These are phyloP conservation scores for Pythium dissimile DNA, from an alignment of 352 stramenopile species.

Conservation along the genomic window DNA sequence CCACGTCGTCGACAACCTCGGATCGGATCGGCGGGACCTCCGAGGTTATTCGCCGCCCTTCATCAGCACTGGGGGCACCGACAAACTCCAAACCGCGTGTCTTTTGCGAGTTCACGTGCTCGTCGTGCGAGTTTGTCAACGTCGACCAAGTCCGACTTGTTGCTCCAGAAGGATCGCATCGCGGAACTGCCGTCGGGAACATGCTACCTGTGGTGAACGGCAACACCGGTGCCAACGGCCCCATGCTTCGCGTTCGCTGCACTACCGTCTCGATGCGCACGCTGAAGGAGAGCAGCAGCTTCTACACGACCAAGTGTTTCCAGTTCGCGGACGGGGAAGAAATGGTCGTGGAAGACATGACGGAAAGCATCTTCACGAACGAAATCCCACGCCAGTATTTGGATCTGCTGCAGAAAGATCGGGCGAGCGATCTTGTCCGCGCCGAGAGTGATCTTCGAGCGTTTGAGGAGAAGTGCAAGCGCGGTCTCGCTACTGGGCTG, in stretches of 20 bases:
- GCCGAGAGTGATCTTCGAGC: constrained; percentile 45
- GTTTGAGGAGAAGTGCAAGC: constrained; percentile 68
- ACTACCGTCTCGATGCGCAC: constrained; percentile 73
- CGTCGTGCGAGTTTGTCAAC: constrained; percentile 48
- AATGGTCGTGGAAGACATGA: constrained; percentile 83
- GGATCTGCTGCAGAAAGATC: constrained; percentile 55
- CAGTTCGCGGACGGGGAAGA: constrained; percentile 69
- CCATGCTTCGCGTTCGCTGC: constrained; percentile 59
- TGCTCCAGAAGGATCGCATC: constrained; percentile 52
- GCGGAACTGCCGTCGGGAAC: constrained; percentile 23
- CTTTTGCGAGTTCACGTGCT: constrained; percentile 81
- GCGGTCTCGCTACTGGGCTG: constrained; percentile 46
- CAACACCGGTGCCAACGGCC: constrained; percentile 2
- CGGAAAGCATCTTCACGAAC: constrained; percentile 76
- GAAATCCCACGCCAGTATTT: constrained; percentile 78
- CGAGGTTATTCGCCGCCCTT: constrained; percentile 4
- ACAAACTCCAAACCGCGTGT: constrained; percentile 58
- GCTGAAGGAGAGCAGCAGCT: constrained; percentile 70
- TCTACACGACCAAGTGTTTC: constrained; percentile 80
- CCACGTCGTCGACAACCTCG: constrained; percentile 16
- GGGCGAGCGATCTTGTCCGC: constrained; percentile 43
- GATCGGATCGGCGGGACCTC: constrained; percentile 4
- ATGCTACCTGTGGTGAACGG: constrained; percentile 13
- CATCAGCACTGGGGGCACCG: constrained; percentile 46
- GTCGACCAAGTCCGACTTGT: constrained; percentile 57